Percentiles rank a stretch among this genome's conserved stretches.
Conservation (phyloP, 805 yeast species). For the Huiozyma naganishii region DNA sequence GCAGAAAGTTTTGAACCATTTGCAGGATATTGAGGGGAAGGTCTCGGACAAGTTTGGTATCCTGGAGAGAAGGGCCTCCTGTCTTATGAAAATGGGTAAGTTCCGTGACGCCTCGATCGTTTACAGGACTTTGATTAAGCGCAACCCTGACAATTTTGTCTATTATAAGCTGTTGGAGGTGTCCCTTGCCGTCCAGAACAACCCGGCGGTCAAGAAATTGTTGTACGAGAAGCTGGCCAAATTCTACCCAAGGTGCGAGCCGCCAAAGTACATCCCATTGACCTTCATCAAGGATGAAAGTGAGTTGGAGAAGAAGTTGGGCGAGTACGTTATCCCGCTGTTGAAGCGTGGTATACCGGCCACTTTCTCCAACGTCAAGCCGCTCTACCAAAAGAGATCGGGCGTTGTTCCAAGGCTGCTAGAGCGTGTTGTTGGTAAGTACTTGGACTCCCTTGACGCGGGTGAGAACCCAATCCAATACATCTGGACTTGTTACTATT, state of each 20-base stretch:
- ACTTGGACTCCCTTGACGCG: conserved; percentile 27
- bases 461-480: conserved; percentile 28
- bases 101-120: conserved; percentile 54
- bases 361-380: conserved; percentile 75
- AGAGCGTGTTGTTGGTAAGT: conserved; percentile 43
- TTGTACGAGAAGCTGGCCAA: conserved; percentile 54
- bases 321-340: conserved; percentile 47
- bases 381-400: conserved; percentile 47
- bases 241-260: conserved; percentile 77
- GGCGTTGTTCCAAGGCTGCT: conserved; percentile 32
- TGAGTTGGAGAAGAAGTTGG: conserved; percentile 34
- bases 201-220: conserved; percentile 40
- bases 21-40: conserved; percentile 43
- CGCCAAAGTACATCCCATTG: conserved; percentile 70
- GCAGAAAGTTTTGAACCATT: conserved; percentile 49
- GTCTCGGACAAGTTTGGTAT: conserved; percentile 50
- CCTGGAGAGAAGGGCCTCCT: conserved; percentile 56
- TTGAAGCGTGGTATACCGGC: conserved; percentile 82
- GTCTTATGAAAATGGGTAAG: conserved; percentile 46
- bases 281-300: conserved; percentile 49
- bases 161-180: conserved; percentile 62
- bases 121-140: conserved; percentile 59
- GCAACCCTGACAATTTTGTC: conserved; percentile 71
- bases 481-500: conserved; percentile 63
- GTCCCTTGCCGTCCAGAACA: conserved; percentile 40